phyloP scores from a whole-genome alignment of 345 rosid species.

The Hibiscus mutabilis region DNA sequence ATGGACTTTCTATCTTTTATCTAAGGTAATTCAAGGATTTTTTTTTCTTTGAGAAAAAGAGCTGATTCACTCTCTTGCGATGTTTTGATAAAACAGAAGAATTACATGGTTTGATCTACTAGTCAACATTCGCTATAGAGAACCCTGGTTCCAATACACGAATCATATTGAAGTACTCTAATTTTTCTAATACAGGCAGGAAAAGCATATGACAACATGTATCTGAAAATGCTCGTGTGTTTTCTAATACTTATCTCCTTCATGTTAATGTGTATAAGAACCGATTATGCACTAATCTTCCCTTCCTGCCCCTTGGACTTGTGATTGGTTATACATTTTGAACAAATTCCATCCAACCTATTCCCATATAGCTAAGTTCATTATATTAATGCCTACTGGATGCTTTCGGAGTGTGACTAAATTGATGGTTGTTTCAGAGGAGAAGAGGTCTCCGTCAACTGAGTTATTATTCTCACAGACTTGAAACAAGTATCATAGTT shows the following conservation, averaged over 20 bases:
- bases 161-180: background rate
- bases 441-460: background rate
- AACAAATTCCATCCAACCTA: background rate
- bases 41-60: background rate
- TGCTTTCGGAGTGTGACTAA: background rate
- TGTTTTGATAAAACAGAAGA: background rate
- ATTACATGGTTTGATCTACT: background rate
- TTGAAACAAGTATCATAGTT: background rate
- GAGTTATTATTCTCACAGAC: background rate
- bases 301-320: background rate
- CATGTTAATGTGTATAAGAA: background rate
- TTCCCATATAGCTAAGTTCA: background rate
- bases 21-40: slow-evolving; percentile 41
- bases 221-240: background rate
- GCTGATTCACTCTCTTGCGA: background rate
- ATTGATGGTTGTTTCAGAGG: background rate
- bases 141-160: background rate
- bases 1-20: slow-evolving; percentile 89
- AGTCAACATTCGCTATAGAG: background rate
- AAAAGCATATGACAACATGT: background rate
- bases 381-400: background rate
- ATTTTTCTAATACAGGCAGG: background rate
- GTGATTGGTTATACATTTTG: background rate
- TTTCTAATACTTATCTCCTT: background rate
- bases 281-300: background rate